phyloP scores from a whole-genome alignment of 2,329 filamentous ascomycete genomes.

The Monilinia laxa region DNA sequence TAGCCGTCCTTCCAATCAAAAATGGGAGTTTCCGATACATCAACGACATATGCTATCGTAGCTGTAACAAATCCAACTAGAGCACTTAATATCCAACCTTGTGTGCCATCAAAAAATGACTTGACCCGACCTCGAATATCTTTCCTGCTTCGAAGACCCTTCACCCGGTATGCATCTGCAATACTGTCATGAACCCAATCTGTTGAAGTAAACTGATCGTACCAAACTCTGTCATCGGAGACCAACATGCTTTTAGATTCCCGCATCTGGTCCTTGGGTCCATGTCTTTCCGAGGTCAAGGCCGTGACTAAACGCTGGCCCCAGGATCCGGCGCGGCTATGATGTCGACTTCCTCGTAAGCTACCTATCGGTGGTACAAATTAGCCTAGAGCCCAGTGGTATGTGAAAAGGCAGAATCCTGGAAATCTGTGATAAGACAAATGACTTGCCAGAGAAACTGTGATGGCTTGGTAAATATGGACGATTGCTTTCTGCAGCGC shows the following conservation, averaged over 20 bases:
- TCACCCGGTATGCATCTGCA: slow-evolving; percentile 86
- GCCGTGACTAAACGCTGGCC: slow-evolving; percentile 61
- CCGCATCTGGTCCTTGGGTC: slow-evolving; percentile 45
- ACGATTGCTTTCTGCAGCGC: slow-evolving; percentile 27
- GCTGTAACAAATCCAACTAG: slow-evolving; percentile 86
- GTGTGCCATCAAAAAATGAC: slow-evolving; percentile 78
- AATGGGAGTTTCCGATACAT: slow-evolving; percentile 78
- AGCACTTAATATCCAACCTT: slow-evolving; percentile 93
- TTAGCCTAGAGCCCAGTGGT: not conserved
- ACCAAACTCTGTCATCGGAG: slow-evolving; percentile 89
- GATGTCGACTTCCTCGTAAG: slow-evolving; percentile 35
- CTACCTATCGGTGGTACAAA: slow-evolving; percentile 33
- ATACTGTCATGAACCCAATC: slow-evolving; percentile 99
- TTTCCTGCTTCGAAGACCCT: slow-evolving; percentile 75
- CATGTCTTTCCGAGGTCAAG: slow-evolving; percentile 53
- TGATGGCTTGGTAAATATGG: slow-evolving; percentile 35
- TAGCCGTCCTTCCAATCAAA: slow-evolving; percentile 94
- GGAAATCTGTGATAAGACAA: not conserved
- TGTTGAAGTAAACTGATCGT: slow-evolving; percentile 96
- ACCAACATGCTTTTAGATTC: slow-evolving; percentile 67
- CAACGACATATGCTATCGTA: slow-evolving; percentile 81
- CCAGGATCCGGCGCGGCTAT: slow-evolving; percentile 59
- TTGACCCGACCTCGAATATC: slow-evolving; percentile 79
- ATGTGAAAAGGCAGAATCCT: not conserved
- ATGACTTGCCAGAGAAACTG: slow-evolving; percentile 32